Conservation (phyloP, 2,329 filamentous ascomycete genomes). For the Penicillium sp. region DNA sequence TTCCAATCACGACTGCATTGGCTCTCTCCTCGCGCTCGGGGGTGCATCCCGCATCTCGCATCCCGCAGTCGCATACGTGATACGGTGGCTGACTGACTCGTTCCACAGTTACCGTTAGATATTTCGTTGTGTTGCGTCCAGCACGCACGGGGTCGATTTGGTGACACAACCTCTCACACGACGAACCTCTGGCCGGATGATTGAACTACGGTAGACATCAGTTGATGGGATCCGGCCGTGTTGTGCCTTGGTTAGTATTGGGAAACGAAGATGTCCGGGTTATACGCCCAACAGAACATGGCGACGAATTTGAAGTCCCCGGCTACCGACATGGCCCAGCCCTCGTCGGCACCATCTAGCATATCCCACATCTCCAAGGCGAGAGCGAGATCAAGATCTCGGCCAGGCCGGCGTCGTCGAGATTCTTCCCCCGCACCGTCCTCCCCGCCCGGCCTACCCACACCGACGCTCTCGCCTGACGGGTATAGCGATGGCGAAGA, state of each 20-base stretch:
- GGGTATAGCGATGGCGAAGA: slow-evolving; percentile 37
- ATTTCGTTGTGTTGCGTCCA: slow-evolving; percentile 1
- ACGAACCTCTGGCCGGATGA: slow-evolving; percentile 13
- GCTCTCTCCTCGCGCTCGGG: slow-evolving; percentile 15
- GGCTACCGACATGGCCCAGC: slow-evolving; percentile 52
- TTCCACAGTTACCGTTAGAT: slow-evolving; percentile 15
- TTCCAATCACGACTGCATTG: slow-evolving; percentile 9
- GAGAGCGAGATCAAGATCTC: slow-evolving; percentile 46
- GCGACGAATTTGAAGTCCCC: slow-evolving; percentile 47
- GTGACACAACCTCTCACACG: neutral
- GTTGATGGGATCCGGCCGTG: slow-evolving; percentile 17
- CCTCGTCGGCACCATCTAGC: slow-evolving; percentile 61
- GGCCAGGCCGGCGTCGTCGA: slow-evolving; percentile 59
- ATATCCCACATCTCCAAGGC: slow-evolving; percentile 12
- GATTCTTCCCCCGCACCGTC: slow-evolving; percentile 63
- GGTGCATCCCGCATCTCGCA: slow-evolving; percentile 16
- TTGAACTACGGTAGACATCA: slow-evolving; percentile 17
- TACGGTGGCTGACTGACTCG: slow-evolving; percentile 22
- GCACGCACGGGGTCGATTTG: neutral
- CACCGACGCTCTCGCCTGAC: slow-evolving; percentile 39
- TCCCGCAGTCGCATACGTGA: neutral
- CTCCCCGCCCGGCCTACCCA: slow-evolving; percentile 55
- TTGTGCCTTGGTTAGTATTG: slow-evolving; percentile 25
- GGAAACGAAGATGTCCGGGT: slow-evolving; percentile 10
- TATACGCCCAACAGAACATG: slow-evolving; percentile 25